Percentiles rank a stretch among this genome's conserved stretches.
phyloP scores from a whole-genome alignment of 345 rosid species.

The Pistacia integerrima region DNA sequence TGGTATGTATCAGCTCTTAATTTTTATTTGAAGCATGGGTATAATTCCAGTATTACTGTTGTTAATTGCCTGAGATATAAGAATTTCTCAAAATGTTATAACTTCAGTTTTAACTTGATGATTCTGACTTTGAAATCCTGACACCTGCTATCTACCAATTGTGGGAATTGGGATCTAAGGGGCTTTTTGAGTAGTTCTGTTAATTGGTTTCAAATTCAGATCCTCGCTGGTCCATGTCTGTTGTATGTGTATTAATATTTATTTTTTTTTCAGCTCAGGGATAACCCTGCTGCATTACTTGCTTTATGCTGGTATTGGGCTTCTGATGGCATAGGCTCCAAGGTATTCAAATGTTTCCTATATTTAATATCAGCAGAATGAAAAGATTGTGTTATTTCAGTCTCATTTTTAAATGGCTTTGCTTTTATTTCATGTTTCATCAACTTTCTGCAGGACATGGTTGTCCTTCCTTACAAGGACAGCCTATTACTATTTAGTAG shows the following conservation, averaged over 20 bases:
- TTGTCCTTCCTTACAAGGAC: constrained; percentile 98
- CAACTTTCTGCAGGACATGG: constrained; percentile 81
- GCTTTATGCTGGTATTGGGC: constrained; percentile 99
- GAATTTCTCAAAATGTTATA: constrained; percentile 12
- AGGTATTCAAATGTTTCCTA: constrained; percentile 47
- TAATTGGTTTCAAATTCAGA: constrained; percentile 1
- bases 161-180: background rate
- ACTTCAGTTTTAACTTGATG: background rate
- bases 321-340: constrained; percentile 86
- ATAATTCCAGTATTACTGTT: constrained; percentile 4
- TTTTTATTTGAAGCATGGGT: constrained; percentile 7
- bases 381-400: constrained; percentile 12
- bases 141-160: background rate
- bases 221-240: background rate
- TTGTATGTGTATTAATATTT: background rate
- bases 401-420: constrained; percentile 9
- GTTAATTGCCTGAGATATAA: background rate
- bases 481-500: constrained; percentile 90
- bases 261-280: constrained; percentile 57
- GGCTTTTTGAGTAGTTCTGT: constrained; percentile 2
- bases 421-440: constrained; percentile 1
- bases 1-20: constrained; percentile 36
- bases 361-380: constrained; percentile 8
- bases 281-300: constrained; percentile 94
- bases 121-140: background rate